Percentiles rank a stretch among this genome's conserved stretches.
Conservation (phyloP, 1,284 basidiomycete genomes). For the Sparassis latifolia region DNA sequence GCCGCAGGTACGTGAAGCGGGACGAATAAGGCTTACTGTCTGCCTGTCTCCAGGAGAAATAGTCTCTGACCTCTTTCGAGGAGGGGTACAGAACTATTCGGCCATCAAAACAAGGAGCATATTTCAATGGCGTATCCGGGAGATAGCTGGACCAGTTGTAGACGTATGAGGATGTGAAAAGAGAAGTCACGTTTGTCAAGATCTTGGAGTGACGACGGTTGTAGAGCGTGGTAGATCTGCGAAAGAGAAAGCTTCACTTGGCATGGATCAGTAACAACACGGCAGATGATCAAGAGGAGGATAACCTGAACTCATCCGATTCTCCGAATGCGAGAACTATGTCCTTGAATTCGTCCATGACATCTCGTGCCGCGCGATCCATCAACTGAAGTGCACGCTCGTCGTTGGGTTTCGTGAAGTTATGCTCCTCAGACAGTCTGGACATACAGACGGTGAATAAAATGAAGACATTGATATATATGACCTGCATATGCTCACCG, state of each 20-base stretch:
- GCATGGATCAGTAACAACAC: neutral
- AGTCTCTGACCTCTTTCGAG: conserved; percentile 74
- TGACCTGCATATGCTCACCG: conserved; percentile 43
- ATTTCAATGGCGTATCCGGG: conserved; percentile 60
- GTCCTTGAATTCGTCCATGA: conserved; percentile 82
- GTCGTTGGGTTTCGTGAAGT: conserved; percentile 91
- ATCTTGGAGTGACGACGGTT: conserved; percentile 89
- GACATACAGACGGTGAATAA: neutral
- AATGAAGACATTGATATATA: neutral
- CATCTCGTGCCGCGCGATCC: conserved; percentile 82
- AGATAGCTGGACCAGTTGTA: conserved; percentile 83
- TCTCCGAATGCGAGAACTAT: conserved; percentile 89
- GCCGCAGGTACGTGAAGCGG: conserved; percentile 1
- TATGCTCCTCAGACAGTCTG: conserved; percentile 83
- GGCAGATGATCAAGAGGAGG: neutral
- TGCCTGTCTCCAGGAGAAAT: conserved; percentile 93
- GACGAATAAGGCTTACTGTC: conserved; percentile 64
- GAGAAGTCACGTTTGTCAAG: conserved; percentile 80
- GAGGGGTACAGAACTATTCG: conserved; percentile 83
- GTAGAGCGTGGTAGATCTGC: conserved; percentile 71
- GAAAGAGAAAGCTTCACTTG: conserved; percentile 73
- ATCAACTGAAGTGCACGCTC: conserved; percentile 81
- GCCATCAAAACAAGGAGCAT: conserved; percentile 91
- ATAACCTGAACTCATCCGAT: conserved; percentile 93
- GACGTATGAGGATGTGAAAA: conserved; percentile 92